Evolutionary conservation across 75 land plant genomes (phyloP).

Genomic region (Selaginella moellendorffii): DNA sequence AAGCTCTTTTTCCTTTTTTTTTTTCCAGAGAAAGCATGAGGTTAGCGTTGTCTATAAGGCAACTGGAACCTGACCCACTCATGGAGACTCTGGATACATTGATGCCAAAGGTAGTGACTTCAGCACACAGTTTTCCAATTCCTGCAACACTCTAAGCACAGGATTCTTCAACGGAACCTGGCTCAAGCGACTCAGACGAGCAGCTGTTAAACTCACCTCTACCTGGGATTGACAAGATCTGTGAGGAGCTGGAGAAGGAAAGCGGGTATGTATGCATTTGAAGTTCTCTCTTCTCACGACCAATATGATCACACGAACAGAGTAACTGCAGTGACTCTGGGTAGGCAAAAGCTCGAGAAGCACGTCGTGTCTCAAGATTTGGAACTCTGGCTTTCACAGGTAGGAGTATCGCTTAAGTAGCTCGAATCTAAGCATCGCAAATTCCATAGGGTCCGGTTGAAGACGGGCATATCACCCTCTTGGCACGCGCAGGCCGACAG

Average conservation of each 20-base stretch:
- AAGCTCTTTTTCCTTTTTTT: too few species aligned
- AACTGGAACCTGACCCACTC: constrained; percentile 77
- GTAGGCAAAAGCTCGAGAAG: constrained; percentile 74
- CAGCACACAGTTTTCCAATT: too few species aligned
- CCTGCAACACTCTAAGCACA: too few species aligned
- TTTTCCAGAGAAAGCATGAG: constrained; percentile 55
- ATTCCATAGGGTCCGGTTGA: constrained; percentile 59
- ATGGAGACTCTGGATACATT: constrained; percentile 85
- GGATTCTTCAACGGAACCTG: too few species aligned
- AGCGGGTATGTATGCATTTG: constrained; percentile 53
- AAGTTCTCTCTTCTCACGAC: too few species aligned
- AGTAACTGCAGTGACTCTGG: constrained; percentile 44
- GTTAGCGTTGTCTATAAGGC: constrained; percentile 76
- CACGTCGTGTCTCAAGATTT: constrained; percentile 92
- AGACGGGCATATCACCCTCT: constrained; percentile 50
- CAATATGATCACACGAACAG: constrained; percentile 26
- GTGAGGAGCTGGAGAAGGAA: constrained; percentile 58
- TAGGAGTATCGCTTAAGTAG: constrained; percentile 18
- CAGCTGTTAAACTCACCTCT: constrained; percentile 34
- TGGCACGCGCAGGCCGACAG: constrained; percentile 98
- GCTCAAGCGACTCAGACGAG: neutral
- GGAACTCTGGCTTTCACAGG: constrained; percentile 95
- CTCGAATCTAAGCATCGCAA: too few species aligned
- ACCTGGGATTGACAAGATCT: constrained; percentile 67
- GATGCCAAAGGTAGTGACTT: constrained; percentile 36